phyloP scores from a whole-genome alignment of 164 flowering plant species.

The Brasenia schreberi region DNA sequence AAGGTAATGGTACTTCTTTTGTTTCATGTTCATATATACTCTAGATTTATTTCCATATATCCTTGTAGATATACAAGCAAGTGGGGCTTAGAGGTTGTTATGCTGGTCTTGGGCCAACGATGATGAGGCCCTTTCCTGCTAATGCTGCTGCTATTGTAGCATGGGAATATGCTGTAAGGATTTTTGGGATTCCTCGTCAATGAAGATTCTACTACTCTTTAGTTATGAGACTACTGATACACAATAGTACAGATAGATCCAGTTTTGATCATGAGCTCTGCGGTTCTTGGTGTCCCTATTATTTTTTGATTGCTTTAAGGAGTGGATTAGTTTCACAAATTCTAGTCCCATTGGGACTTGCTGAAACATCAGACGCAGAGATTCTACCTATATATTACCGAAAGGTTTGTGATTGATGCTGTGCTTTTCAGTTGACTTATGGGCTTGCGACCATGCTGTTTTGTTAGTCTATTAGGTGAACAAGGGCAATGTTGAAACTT shows the following conservation, averaged over 20 bases:
- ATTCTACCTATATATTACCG: no score
- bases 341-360: no score
- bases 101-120: slow-evolving; percentile 73
- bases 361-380: no score
- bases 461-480: no score
- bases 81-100: slow-evolving; percentile 73
- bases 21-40: neutral
- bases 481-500: no score
- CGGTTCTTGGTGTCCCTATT: neutral
- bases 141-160: slow-evolving; percentile 91
- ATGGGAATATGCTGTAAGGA: slow-evolving; percentile 72
- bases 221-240: neutral
- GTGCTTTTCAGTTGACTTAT: no score
- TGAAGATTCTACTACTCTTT: neutral
- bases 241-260: neutral
- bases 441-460: no score
- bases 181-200: slow-evolving; percentile 33
- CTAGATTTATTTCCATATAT: neutral
- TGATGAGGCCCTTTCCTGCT: slow-evolving; percentile 88
- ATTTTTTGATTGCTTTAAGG: neutral
- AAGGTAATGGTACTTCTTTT: slow-evolving; percentile 4
- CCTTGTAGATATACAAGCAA: slow-evolving; percentile 47
- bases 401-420: no score
- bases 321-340: neutral
- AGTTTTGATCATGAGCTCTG: neutral